Evolutionary conservation across 2,329 filamentous ascomycete genomes (phyloP), one percentile per base, ranked within the genome.

Genomic region (Pseudogymnoascus sp.): DNA sequence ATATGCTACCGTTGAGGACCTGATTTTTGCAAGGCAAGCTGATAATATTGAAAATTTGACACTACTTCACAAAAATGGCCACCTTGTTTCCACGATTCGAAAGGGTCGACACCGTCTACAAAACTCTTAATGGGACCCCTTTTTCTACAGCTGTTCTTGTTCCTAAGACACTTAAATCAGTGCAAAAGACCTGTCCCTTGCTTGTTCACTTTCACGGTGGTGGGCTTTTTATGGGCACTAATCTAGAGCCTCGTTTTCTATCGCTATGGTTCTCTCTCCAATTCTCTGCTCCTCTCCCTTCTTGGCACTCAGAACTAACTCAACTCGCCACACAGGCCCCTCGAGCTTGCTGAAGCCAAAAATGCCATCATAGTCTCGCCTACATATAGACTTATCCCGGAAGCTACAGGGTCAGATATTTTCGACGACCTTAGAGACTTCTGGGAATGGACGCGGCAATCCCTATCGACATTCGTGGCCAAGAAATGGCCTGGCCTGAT

Each of bases 321-420:
- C n/a, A 41, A 41, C 39, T 41, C n/a, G 39, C n/a, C 7, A 10
- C 7, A 41, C n/a, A 41, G 39, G 39, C 39, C 39, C 39, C 39
- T 41, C n/a, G 39, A 41, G 39, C 39, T 41, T 41, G 39, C 39
- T 41, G 39, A 41, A 19, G 39, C 39, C 39, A 41, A 19, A 41
- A 41, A 41, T 41, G 78, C 80, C 34, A 75, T 82, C 41, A 71
- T 79, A 28, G 68, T 83, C 8, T 72, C 75, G 2, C 77, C 80
- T 1, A 79, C 80, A 69, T 80, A 83, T 71, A 80, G 80, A 13
- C 76, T 83, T 3, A 64, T 80, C 19, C 80, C 81, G 21, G 80
- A 82, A 65, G 72, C 77, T 63, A 78, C 65, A 23, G 78, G 78
- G 39, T 62, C 71, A 3, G 77, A 82, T 16, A 79, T 81, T 64